These are phyloP conservation scores for Suillus tomentosus DNA, from an alignment of 768 basidiomycete species.

Conservation along the genomic window DNA sequence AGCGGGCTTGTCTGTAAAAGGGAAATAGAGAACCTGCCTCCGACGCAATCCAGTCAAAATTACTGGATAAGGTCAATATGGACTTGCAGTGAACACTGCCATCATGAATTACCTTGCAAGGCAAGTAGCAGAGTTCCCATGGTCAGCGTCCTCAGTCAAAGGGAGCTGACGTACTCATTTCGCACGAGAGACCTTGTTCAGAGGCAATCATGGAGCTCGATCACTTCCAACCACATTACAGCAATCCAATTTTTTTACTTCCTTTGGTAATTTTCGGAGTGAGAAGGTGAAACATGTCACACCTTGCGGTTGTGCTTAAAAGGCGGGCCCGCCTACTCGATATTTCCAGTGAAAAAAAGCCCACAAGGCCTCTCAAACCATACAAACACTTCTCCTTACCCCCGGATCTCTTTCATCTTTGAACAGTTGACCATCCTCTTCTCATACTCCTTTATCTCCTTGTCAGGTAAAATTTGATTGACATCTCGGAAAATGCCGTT, in stretches of 20 bases:
- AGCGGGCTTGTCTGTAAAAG: slow-evolving; percentile 21
- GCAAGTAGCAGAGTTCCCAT: slow-evolving; percentile 17
- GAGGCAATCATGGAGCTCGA: slow-evolving; percentile 27
- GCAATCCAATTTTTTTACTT: slow-evolving; percentile 26
- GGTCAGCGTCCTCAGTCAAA: slow-evolving; percentile 15
- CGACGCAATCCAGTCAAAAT: slow-evolving; percentile 23
- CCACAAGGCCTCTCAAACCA: slow-evolving; percentile 13
- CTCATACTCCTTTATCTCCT: background rate
- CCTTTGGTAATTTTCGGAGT: slow-evolving; percentile 28
- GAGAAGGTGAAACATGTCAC: slow-evolving; percentile 22
- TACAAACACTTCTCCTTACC: background rate
- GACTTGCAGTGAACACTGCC: slow-evolving; percentile 22
- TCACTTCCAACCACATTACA: slow-evolving; percentile 18
- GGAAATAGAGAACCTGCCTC: slow-evolving; percentile 18
- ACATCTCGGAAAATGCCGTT: slow-evolving; percentile 1
- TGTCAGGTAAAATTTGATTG: background rate
- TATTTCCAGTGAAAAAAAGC: slow-evolving; percentile 14
- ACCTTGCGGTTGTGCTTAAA: slow-evolving; percentile 24
- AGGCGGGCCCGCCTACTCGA: slow-evolving; percentile 23
- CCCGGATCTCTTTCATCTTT: slow-evolving; percentile 5
- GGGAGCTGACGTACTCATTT: slow-evolving; percentile 32
- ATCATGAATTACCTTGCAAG: slow-evolving; percentile 25
- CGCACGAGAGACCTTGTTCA: slow-evolving; percentile 27
- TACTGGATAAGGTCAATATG: slow-evolving; percentile 22
- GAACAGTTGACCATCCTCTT: background rate